phyloP scores from a whole-genome alignment of 345 rosid species.

The Melastoma malabathricum region DNA sequence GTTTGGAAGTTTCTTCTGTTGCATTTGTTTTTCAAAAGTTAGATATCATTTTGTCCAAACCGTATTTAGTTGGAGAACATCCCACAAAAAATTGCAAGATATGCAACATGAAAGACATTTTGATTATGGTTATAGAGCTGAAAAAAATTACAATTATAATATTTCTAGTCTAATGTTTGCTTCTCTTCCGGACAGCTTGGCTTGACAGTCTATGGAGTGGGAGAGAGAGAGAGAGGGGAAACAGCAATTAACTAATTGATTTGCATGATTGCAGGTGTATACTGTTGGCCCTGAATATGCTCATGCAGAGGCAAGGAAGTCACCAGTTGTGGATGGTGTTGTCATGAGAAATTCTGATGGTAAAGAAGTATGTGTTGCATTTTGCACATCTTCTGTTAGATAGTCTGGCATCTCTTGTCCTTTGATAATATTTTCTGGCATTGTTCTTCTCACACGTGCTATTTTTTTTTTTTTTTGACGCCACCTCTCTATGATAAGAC shows the following conservation, averaged over 20 bases:
- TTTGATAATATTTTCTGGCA: neutral
- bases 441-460: neutral
- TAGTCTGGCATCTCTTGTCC: neutral
- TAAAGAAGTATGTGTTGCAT: slow-evolving; percentile 63
- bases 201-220: neutral
- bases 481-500: too few species aligned
- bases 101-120: too few species aligned
- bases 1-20: too few species aligned
- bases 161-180: too few species aligned
- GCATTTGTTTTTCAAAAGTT: too few species aligned
- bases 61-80: too few species aligned
- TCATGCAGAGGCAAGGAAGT: slow-evolving; percentile 99
- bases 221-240: neutral
- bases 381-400: neutral
- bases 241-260: slow-evolving; percentile 6
- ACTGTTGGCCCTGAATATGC: slow-evolving; percentile 99
- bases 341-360: slow-evolving; percentile 98
- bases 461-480: neutral
- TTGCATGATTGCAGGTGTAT: slow-evolving; percentile 56
- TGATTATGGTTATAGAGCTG: too few species aligned
- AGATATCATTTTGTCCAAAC: too few species aligned
- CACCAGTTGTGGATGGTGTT: slow-evolving; percentile 99
- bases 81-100: too few species aligned
- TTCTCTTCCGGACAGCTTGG: too few species aligned
- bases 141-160: too few species aligned